Evolutionary conservation across 2,329 filamentous ascomycete genomes (phyloP).

Genomic region (Penicillium sp.): DNA sequence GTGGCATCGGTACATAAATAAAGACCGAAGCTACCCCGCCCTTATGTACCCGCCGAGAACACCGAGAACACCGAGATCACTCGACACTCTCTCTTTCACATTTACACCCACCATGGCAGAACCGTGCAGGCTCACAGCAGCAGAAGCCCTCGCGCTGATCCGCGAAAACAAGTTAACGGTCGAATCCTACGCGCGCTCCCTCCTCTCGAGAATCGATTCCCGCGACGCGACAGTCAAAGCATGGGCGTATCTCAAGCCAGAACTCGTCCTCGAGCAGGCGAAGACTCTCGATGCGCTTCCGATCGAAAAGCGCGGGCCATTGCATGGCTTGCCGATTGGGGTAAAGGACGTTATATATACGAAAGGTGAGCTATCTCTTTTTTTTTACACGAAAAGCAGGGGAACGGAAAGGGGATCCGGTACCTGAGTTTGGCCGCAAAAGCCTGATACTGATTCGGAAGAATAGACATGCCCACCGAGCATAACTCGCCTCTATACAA

Average conservation of each 20-base stretch:
- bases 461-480: slow-evolving; percentile 20
- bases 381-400: not conserved
- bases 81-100: not conserved
- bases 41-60: too few relatives aligned
- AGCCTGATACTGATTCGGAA: not conserved
- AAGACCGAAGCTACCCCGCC: too few relatives aligned
- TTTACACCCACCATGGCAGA: not conserved
- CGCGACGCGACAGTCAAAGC: slow-evolving; percentile 55
- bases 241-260: slow-evolving; percentile 56
- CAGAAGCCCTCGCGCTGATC: slow-evolving; percentile 7
- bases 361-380: slow-evolving; percentile 45
- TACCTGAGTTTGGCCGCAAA: too few relatives aligned
- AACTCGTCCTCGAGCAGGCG: slow-evolving; percentile 54
- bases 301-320: slow-evolving; percentile 53
- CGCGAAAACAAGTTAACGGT: slow-evolving; percentile 50
- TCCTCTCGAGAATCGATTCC: slow-evolving; percentile 52
- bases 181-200: slow-evolving; percentile 54
- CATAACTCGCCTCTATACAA: slow-evolving; percentile 19
- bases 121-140: slow-evolving; percentile 11
- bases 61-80: too few relatives aligned
- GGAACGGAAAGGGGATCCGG: not conserved
- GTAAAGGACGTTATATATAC: slow-evolving; percentile 67
- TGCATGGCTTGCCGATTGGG: slow-evolving; percentile 64
- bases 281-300: slow-evolving; percentile 57
- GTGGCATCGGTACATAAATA: too few relatives aligned